A percentile compares a stretch with the other conserved stretches of the same genome.
Conservation (phyloP, 345 rosid species). For the Syzygium aqueum region DNA sequence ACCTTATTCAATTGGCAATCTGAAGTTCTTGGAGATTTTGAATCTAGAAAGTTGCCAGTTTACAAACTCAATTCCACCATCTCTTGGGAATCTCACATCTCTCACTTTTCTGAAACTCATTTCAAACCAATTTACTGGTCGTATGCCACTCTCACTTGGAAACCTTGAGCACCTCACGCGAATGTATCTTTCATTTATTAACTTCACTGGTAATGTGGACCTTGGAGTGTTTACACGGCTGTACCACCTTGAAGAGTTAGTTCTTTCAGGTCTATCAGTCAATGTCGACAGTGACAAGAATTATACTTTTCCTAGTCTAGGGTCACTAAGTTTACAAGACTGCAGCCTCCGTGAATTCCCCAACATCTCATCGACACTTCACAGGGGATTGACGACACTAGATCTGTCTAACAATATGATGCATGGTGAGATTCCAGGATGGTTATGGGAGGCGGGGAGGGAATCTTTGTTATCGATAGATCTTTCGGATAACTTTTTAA, state of each 20-base stretch:
- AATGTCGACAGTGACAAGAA: background rate
- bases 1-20: background rate
- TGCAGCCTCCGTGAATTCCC: background rate
- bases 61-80: background rate
- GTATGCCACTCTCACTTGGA: background rate
- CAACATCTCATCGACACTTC: background rate
- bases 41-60: background rate
- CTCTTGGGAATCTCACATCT: background rate
- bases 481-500: background rate
- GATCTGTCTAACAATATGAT: background rate
- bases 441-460: background rate
- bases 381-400: background rate
- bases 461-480: background rate
- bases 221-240: background rate
- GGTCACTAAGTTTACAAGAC: background rate
- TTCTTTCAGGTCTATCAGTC: background rate
- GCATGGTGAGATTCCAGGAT: background rate
- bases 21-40: background rate
- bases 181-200: background rate
- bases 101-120: background rate
- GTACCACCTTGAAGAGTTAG: background rate
- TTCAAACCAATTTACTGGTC: background rate
- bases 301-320: background rate
- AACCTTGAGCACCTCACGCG: background rate
- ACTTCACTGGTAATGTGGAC: background rate